Base-by-base conservation (phyloP, 371 early-diverging fungal genomes). In the Mucor piriformis region DNA sequence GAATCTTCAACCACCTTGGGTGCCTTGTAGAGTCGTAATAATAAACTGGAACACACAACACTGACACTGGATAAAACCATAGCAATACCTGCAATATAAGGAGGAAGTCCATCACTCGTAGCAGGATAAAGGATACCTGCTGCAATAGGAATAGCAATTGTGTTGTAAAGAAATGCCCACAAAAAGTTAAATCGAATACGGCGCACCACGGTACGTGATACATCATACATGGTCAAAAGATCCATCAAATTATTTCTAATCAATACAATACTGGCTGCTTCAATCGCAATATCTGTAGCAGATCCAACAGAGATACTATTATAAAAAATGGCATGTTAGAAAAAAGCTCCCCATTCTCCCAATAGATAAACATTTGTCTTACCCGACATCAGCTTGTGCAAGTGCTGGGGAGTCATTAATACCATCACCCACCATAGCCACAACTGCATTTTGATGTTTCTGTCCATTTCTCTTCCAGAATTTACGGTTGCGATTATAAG, bases 401-500 rank as follows among this genome's bases (percentile, higher is more conserved):
- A 97, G 73, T 0, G 96, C 96, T 32, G 92, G 90, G 1, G 94
- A 88, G 74, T 96, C 98, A 66, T 96, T 97, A 67, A 95, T 95
- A 13, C 98, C 98, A 74, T 97, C 98, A 25, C 99, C 99, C 16
- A 96, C 88, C 95, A 98, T 95, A 10, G 95, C 97, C 15, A 98
- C 94, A 3, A 82, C 72, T 0, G 74, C 64, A 2, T 32, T 12
- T 15, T 59, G 85, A 5, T 49, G 46, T 7, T 57, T 85, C 83
- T 42, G n/a, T 2, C 42, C 34, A 59, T 66, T 18, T 83, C 82
- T 38, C 34, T 50, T 67, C 54, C 67, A 57, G 18, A 53, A 52
- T 6, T 6, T 7, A 8, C 32, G 12, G 13, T 10, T 20, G 1
- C 21, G 15, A 3, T 21, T 32, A 18, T 27, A 24, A 5, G 13